Evolutionary conservation across 768 basidiomycete species (phyloP), one percentile per base, ranked within the genome.

Genomic region (Podaxis sp.): DNA sequence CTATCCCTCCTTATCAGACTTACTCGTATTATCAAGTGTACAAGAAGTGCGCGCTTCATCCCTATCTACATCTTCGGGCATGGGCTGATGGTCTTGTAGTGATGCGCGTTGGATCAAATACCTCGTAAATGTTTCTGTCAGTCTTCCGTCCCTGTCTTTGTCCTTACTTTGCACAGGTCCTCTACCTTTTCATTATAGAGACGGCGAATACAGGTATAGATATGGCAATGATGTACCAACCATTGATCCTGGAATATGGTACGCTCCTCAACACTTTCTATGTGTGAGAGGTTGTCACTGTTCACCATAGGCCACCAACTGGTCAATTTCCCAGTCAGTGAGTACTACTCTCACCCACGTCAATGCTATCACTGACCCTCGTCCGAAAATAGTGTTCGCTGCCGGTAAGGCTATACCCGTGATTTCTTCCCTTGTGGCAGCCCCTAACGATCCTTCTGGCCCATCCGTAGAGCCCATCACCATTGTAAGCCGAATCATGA

Each of bases 171-270:
- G 20, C 1, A 20, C 63, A 82, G 80, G 77, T 82, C 3, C 60
- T 77, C 22, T 79, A 77, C 63, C 67, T 82, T 4, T 81, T 84
- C 64, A 41, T 77, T 15, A 63, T 77, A 17, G 81, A 82, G 60
- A 77, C 79, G 0, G 58, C 76, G 1, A 82, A 82, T 61, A 80
- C 81, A 2, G 79, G 67, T 4, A 77, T 75, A 64, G 77, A 80
- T 66, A 78, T 82, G 57, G 74, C 72, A 5, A 76, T 82, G 68
- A 75, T 82, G 68, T 84, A 78, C 55, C 76, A 84, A 62, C 80
- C 81, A 0, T 72, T 84, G 1, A 79, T 84, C 24, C 54, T 71
- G 33, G 68, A 79, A 62, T 82, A 76, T 62, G 73, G 68, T 49
- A 51, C 56, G 30, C 52, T 59, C 26, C 58, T 58, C 71, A 0